Evolutionary conservation across 441 rosid genomes (phyloP), one percentile per base, ranked within the genome.

Genomic region (Erysimum cheiri): DNA sequence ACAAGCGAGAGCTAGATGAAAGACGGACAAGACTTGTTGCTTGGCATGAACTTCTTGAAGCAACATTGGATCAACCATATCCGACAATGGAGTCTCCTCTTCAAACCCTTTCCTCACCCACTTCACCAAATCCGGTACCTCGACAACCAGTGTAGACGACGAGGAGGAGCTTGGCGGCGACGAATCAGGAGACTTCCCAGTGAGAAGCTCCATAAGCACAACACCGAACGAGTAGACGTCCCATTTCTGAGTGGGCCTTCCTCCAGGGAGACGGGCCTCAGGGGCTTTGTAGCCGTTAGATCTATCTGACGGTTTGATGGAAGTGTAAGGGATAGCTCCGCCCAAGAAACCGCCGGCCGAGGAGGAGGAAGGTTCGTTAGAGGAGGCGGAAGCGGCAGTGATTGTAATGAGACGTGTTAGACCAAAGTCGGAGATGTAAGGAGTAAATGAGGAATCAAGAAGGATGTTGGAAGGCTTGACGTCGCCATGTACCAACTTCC

Each of bases 1-100:
- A 80, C 99, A 94, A 14, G 96, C 84, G 19, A 94, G 80, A 12
- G 98, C 98, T 13, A 94, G 82, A 46, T 92, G 94, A 15, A 94
- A 92, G 24, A 80, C 90, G 0, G 97, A 92, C 12, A 92, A 60
- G 12, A 94, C 96, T 73, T 92, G 97, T 73, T 92, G 91, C 73
- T 92, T 92, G n/a, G 91, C 94, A 1, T 92, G 96, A 47, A 90
- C 90, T 85, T 94, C 99, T 72, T 90, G 97, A 1, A 94, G 82
- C 80, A 94, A 76, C 79, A 77, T 46, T 0, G 91, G 89, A 64
- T 92, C 98, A 2, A 92, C 97, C 97, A 91, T 87, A 8, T 92
- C 96, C 8, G 97, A 88, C 28, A 94, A 77, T 0, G 97, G 93
- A 26, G 82, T 83, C 76, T 88, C 96, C 64, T 88, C 94, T 54